Evolutionary conservation across 2,329 filamentous ascomycete genomes (phyloP).

Genomic region (Colletotrichum tropicicola): DNA sequence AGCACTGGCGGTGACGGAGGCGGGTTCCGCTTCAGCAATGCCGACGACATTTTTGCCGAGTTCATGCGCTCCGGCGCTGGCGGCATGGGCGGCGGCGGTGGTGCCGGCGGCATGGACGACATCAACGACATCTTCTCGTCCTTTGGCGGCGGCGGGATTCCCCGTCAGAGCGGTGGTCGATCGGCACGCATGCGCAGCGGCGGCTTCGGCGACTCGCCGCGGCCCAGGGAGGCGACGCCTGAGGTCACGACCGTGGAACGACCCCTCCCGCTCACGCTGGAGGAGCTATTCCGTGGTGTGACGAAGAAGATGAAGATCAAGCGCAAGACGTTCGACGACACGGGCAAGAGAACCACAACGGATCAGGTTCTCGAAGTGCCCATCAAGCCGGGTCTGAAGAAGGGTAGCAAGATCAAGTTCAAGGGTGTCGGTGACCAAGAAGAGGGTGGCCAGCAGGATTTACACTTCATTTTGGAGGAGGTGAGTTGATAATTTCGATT

Average conservation of each 20-base stretch:
- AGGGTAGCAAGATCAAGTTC: slow-evolving; percentile 98
- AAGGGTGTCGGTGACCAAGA: slow-evolving; percentile 97
- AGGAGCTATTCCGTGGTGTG: slow-evolving; percentile 87
- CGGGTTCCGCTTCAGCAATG: slow-evolving; percentile 85
- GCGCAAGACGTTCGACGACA: slow-evolving; percentile 90
- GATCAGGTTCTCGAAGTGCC: slow-evolving; percentile 94
- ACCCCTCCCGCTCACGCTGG: slow-evolving; percentile 80
- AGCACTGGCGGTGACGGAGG: slow-evolving; percentile 61
- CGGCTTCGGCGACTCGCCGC: slow-evolving; percentile 35
- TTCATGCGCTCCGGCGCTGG: slow-evolving; percentile 73
- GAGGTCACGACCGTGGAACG: slow-evolving; percentile 94
- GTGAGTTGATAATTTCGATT: too few relatives aligned
- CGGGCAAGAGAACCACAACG: slow-evolving; percentile 83
- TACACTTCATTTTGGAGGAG: slow-evolving; percentile 95
- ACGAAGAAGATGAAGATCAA: slow-evolving; percentile 99
- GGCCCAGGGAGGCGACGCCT: slow-evolving; percentile 66
- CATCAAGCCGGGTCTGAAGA: slow-evolving; percentile 95
- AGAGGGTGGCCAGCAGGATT: slow-evolving; percentile 92
- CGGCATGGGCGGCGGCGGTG: slow-evolving; percentile 51
- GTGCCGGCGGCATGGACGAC: slow-evolving; percentile 51
- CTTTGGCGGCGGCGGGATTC: slow-evolving; percentile 51
- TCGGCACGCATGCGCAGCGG: slow-evolving; percentile 52
- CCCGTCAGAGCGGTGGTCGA: slow-evolving; percentile 48
- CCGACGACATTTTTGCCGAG: slow-evolving; percentile 85
- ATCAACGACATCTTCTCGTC: slow-evolving; percentile 65